Evolutionary conservation across 2,329 filamentous ascomycete genomes (phyloP), one percentile per base, ranked within the genome.

Genomic region (Penicillium oxalicum): DNA sequence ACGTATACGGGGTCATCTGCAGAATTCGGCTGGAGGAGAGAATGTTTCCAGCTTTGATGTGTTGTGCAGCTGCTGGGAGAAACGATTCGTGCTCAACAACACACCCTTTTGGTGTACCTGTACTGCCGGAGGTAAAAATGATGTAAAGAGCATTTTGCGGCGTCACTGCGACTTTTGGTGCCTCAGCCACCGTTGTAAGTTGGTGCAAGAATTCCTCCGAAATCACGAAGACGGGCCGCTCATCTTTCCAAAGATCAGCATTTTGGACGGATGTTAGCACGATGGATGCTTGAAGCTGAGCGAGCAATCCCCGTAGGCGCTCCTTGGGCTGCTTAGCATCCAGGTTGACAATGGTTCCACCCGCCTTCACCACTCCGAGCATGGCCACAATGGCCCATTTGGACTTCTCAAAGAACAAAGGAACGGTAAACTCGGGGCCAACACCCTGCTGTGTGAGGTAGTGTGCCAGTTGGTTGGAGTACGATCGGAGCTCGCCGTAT

Each of bases 1-100:
- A 72, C 0, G 62, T 65, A 45, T 66, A 71, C 2, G 64, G 66
- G 1, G 62, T 60, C 43, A 71, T 69, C 39, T 72, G 64, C 12
- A 62, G 32, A 9, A 52, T 42, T 26, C 50, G 32, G 9, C 34
- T 18, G 3, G 28, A 26, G 18, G 34, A 29, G 27, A 33, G 25
- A 36, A 46, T 35, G 0, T 35, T n/a, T 6, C 32, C 43, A 9
- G 38, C 35, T 35, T 25, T 33, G 13, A 28, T 28, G 26, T 48
- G 38, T 9, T 26, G 33, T n/a, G 18, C 42, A 33, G 32, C 27
- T 13, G 41, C 33, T 18, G 47, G 38, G 4, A 40, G 12, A 29
- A 46, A 48, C 7, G 28, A 33, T 9, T 26, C 24, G 26, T 55
- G 52, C 9, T 44, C 40, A n/a, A 53, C 29, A 3, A 53, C 35